phyloP scores from a whole-genome alignment of 345 rosid genomes.

The Dovyalis caffra region DNA sequence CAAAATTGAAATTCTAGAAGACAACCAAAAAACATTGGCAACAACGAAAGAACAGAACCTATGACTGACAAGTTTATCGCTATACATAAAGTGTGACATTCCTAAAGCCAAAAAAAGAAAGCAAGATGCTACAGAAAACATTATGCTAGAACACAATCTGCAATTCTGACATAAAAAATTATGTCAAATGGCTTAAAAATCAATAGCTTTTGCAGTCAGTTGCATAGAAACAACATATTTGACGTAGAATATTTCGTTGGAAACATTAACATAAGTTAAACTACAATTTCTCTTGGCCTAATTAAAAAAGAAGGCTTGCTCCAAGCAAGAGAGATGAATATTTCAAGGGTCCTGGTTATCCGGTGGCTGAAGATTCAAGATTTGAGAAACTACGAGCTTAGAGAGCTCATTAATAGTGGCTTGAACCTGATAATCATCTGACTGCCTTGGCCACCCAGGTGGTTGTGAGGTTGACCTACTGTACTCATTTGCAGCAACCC shows the following conservation, averaged over 20 bases:
- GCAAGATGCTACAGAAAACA: neutral
- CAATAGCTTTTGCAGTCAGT: neutral
- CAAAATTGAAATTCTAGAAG: neutral
- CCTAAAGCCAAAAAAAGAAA: too few relatives aligned
- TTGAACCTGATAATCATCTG: constrained; percentile 73
- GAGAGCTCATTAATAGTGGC: constrained; percentile 80
- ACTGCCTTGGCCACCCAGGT: constrained; percentile 47
- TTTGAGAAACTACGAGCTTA: constrained; percentile 72
- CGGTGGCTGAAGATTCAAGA: constrained; percentile 60
- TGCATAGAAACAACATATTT: neutral
- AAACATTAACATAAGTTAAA: neutral
- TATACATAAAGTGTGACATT: neutral
- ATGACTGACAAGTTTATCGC: neutral
- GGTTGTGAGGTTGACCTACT: constrained; percentile 50
- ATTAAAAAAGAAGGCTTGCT: neutral
- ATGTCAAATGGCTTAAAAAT: too few relatives aligned
- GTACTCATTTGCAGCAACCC: constrained; percentile 75
- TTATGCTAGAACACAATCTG: neutral
- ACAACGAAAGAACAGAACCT: neutral
- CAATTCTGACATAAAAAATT: neutral
- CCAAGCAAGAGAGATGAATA: constrained; percentile 7
- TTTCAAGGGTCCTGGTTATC: constrained; percentile 57
- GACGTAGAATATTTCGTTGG: neutral
- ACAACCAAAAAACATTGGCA: neutral
- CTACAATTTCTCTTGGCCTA: neutral